Conservation (phyloP, 768 basidiomycete genomes). For the Rhodosporidiobolus sp. region DNA sequence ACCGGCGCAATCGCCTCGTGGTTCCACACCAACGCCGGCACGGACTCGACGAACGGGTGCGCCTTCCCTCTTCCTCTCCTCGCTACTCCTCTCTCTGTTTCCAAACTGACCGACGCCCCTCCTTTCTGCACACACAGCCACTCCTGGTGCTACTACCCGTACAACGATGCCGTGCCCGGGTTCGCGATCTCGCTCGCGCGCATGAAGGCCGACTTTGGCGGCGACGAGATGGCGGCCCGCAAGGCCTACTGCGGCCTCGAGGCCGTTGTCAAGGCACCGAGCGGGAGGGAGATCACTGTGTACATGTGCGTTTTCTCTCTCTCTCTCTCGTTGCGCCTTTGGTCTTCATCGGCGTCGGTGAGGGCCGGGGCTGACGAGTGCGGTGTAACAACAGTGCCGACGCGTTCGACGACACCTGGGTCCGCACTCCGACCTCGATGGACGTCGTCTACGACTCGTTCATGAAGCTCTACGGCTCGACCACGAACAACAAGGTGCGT, state of each 20-base stretch:
- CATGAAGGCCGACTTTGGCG: slow-evolving; percentile 40
- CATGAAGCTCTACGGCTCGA: slow-evolving; percentile 18
- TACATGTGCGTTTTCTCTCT: slow-evolving; percentile 11
- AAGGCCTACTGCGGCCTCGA: slow-evolving; percentile 43
- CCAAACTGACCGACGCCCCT: background rate
- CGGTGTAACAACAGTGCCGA: slow-evolving; percentile 4
- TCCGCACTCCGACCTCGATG: slow-evolving; percentile 21
- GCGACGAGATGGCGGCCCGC: slow-evolving; percentile 24
- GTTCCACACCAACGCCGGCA: slow-evolving; percentile 32
- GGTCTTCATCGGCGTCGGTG: too few species aligned
- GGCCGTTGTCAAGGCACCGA: slow-evolving; percentile 25
- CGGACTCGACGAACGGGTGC: slow-evolving; percentile 40
- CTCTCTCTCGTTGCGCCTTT: background rate
- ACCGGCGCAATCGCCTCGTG: slow-evolving; percentile 31
- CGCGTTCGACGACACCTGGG: slow-evolving; percentile 39
- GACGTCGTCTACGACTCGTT: slow-evolving; percentile 34
- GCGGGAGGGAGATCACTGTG: slow-evolving; percentile 25
- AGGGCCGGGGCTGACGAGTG: background rate
- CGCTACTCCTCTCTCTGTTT: too few species aligned
- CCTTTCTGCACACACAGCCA: slow-evolving; percentile 29
- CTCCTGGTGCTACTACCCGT: slow-evolving; percentile 36
- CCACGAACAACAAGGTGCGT: slow-evolving; percentile 33
- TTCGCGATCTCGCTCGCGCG: slow-evolving; percentile 37
- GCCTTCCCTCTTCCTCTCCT: background rate
- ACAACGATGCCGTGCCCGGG: slow-evolving; percentile 34